Evolutionary conservation across 352 stramenopile species (phyloP).

Genomic region (Detonula confervacea): DNA sequence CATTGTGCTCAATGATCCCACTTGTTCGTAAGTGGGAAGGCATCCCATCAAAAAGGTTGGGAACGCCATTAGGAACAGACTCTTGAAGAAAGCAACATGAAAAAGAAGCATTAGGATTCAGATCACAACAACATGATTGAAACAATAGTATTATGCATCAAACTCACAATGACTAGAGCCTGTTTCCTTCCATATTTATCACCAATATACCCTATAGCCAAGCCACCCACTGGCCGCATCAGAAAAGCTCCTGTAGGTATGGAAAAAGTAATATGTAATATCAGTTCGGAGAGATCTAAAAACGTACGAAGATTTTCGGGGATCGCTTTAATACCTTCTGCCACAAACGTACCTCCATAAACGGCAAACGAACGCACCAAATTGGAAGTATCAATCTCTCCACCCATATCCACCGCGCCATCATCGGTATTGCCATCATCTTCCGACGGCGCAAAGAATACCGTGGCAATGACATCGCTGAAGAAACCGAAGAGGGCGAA

Average conservation of each 20-base stretch:
- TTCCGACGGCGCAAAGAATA: constrained; percentile 74
- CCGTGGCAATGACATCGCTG: constrained; percentile 57
- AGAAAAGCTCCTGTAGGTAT: too few relatives aligned
- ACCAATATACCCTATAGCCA: constrained; percentile 60
- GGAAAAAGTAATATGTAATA: too few relatives aligned
- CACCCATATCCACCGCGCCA: too few relatives aligned
- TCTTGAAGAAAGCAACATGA: constrained; percentile 42
- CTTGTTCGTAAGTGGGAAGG: constrained; percentile 64
- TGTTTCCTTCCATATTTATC: constrained; percentile 68
- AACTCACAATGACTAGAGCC: too few relatives aligned
- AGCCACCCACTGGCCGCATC: constrained; percentile 57
- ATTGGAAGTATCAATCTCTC: constrained; percentile 15
- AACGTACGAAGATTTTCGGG: too few relatives aligned
- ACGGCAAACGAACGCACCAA: constrained; percentile 61
- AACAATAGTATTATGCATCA: too few relatives aligned
- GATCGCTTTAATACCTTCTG: too few relatives aligned
- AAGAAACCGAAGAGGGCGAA: constrained; percentile 81
- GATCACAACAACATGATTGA: neutral
- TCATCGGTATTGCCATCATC: constrained; percentile 3
- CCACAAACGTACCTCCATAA: too few relatives aligned
- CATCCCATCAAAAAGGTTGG: constrained; percentile 69
- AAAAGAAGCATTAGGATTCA: too few relatives aligned
- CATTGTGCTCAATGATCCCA: constrained; percentile 48
- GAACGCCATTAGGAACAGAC: constrained; percentile 50
- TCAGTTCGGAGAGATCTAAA: too few relatives aligned